Percentiles rank a stretch among this genome's conserved stretches.
Conservation (phyloP, 2,329 filamentous ascomycete species). For the Fusarium newnesense region DNA sequence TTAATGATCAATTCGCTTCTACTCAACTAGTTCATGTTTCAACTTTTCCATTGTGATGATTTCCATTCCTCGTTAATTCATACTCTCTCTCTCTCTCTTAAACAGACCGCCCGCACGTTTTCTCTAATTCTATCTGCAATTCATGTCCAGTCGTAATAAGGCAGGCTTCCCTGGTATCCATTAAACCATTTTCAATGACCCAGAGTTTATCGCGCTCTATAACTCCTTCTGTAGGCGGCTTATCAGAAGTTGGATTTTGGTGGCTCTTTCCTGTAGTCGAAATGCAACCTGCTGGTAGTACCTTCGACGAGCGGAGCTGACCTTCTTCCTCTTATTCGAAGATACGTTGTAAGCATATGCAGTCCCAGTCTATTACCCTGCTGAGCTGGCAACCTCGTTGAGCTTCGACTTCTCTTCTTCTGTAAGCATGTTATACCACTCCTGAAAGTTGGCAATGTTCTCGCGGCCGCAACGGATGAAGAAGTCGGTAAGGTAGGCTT, state of each 20-base stretch:
- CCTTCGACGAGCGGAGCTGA: slow-evolving; percentile 18
- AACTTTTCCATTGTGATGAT: background rate
- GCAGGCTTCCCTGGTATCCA: slow-evolving; percentile 3
- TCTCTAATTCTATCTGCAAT: slow-evolving; percentile 38
- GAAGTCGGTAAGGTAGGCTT: slow-evolving; percentile 84
- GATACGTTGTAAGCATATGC: background rate
- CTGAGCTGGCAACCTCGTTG: slow-evolving; percentile 59
- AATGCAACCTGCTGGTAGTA: slow-evolving; percentile 1
- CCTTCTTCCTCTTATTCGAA: background rate
- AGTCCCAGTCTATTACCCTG: slow-evolving; percentile 44
- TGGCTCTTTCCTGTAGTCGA: background rate
- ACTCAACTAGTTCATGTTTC: background rate
- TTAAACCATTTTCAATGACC: background rate
- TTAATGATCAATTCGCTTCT: background rate
- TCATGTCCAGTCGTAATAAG: slow-evolving; percentile 36
- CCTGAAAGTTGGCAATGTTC: slow-evolving; percentile 65
- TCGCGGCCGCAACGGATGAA: slow-evolving; percentile 72
- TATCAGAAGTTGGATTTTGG: background rate
- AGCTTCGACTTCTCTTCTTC: slow-evolving; percentile 67
- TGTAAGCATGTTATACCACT: slow-evolving; percentile 66
- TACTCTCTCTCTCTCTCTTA: background rate
- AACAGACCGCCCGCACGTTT: slow-evolving; percentile 9
- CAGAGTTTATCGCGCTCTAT: slow-evolving; percentile 11
- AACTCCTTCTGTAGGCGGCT: slow-evolving; percentile 5
- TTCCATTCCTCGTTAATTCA: background rate